Conservation (phyloP, 345 rosid genomes). For the Gossypioides kirkii region DNA sequence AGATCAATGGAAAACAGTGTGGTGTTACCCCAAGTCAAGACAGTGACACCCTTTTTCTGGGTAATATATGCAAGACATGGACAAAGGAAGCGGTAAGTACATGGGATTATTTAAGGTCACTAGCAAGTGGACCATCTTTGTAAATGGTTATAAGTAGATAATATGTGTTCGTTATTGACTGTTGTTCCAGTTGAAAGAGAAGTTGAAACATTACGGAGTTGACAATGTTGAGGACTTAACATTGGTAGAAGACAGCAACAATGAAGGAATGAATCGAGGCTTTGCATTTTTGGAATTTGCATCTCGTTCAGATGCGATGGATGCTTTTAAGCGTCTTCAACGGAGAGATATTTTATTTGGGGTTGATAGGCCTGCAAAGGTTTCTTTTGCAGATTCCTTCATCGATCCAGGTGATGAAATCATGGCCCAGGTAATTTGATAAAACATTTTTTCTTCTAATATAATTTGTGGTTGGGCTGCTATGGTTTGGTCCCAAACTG, state of each 20-base stretch:
- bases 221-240: conserved; percentile 82
- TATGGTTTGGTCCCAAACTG: not conserved
- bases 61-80: conserved; percentile 97
- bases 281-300: conserved; percentile 94
- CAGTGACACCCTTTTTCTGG: conserved; percentile 91
- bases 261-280: conserved; percentile 87
- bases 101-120: conserved; percentile 24
- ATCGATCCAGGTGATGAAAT: conserved; percentile 91
- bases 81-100: conserved; percentile 89
- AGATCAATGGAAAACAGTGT: conserved; percentile 96
- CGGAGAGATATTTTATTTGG: conserved; percentile 90
- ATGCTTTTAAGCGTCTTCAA: conserved; percentile 87
- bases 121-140: conserved; percentile 12
- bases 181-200: conserved; percentile 79
- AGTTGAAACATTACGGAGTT: conserved; percentile 92
- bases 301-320: conserved; percentile 91
- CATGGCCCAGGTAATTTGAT: conserved; percentile 84
- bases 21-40: conserved; percentile 96
- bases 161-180: conserved; percentile 26
- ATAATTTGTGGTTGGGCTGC: not conserved
- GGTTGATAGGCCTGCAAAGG: conserved; percentile 94
- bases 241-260: conserved; percentile 88
- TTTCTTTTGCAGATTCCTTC: conserved; percentile 95
- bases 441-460: not conserved
- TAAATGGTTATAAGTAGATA: conserved; percentile 14